Percentiles rank a stretch among this genome's conserved stretches.
phyloP scores from a whole-genome alignment of 108 stramenopile genomes.

The Cyclotella distinguenda region DNA sequence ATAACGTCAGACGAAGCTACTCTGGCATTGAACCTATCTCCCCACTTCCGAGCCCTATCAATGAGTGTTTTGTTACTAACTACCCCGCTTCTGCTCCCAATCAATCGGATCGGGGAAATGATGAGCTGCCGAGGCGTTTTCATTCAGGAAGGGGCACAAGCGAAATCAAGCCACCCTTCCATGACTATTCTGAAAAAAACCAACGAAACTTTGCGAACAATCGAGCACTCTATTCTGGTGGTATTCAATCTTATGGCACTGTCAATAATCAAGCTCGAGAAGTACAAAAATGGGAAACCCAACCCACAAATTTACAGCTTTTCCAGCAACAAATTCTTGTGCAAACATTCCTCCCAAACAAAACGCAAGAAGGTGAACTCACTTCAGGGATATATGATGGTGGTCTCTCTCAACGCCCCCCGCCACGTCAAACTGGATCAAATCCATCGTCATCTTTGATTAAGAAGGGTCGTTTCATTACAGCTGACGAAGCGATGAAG shows the following conservation, averaged over 20 bases:
- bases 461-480: constrained; percentile 29
- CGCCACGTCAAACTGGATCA: constrained; percentile 1
- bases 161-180: not conserved
- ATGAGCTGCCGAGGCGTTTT: not conserved
- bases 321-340: not conserved
- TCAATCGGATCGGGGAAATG: too few relatives aligned
- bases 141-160: not conserved
- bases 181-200: too few relatives aligned
- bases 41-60: not conserved
- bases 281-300: too few relatives aligned
- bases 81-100: constrained; percentile 2
- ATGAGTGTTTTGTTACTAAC: constrained; percentile 7
- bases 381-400: not conserved
- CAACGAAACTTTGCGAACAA: too few relatives aligned
- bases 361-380: not conserved
- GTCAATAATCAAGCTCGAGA: too few relatives aligned
- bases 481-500: constrained; percentile 38
- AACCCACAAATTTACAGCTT: not conserved
- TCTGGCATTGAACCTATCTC: constrained; percentile 1
- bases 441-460: constrained; percentile 16
- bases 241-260: too few relatives aligned
- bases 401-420: constrained; percentile 9
- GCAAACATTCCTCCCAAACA: not conserved
- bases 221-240: too few relatives aligned
- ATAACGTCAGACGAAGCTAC: not conserved